Evolutionary conservation across 805 yeast species (phyloP), one percentile per base, ranked within the genome.

Genomic region (Kurtzmaniella cleridarum): DNA sequence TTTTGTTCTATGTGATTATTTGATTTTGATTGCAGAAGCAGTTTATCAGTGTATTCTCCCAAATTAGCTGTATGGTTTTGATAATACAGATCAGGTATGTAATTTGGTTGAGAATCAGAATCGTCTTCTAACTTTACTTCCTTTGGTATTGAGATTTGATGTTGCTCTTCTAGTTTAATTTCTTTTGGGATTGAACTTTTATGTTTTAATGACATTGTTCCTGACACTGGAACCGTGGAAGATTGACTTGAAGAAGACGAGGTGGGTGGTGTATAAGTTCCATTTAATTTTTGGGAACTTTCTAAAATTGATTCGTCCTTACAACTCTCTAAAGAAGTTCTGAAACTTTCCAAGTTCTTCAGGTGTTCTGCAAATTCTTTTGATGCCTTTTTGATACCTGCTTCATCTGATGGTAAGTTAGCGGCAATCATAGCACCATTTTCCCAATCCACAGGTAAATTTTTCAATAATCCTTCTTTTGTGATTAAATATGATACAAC

Each of bases 401-500:
- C 42, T 11, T 49, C 46, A 20, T 55, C 50, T 11, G 38, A 23
- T 1, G 46, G 43, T 37, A 58, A 49, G 35, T 55, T 60, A 4
- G 73, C 71, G 26, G 74, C 75, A 18, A 69, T 63, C 23, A 54
- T 36, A 1, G 72, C 68, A 3, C 71, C 73, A 29, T 55, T 55
- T 38, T 69, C 74, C 75, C 75, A 70, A 42, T 67, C 75, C 39
- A 59, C 51, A 4, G 71, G 74, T 39, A 57, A 51, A 41, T 58
- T 62, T 31, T 60, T 64, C 27, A 67, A 54, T 24, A 68, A 48
- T 2, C 69, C 73, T 42, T 66, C 53, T 16, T 71, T 57, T 30
- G 58, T 56, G 27, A 73, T 61, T 35, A 76, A 51, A 42, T 66
- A 59, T 7, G 62, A 50, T 7, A 76, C 73, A 26, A 74, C 71